Conservation (phyloP, 768 basidiomycete genomes). For the Boletus speciosus region DNA sequence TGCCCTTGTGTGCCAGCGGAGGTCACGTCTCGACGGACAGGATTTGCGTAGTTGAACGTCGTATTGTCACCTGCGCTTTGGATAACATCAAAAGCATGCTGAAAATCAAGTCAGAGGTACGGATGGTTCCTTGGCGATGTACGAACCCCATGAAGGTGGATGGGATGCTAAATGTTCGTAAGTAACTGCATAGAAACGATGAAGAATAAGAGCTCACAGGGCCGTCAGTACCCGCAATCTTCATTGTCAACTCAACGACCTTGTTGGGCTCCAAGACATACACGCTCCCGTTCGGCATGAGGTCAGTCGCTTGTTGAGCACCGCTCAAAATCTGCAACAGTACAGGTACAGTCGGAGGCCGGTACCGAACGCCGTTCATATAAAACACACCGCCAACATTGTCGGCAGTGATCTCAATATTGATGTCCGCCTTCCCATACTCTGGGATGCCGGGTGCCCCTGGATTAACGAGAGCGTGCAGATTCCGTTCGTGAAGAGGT, state of each 20-base stretch:
- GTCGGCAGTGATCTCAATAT: constrained; percentile 22
- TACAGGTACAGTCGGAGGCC: constrained; percentile 37
- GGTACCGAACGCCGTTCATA: constrained; percentile 15
- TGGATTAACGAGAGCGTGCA: constrained; percentile 25
- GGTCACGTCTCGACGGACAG: constrained; percentile 34
- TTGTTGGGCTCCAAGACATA: constrained; percentile 23
- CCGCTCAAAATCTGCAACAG: constrained; percentile 45
- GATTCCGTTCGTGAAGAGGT: constrained; percentile 31
- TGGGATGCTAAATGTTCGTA: constrained; percentile 21
- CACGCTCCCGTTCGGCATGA: constrained; percentile 27
- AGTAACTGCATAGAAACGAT: not conserved
- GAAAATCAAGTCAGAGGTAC: not conserved
- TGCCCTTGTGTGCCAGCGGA: constrained; percentile 31
- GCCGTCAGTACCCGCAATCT: not conserved
- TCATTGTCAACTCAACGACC: constrained; percentile 28
- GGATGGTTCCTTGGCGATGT: not conserved
- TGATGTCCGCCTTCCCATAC: constrained; percentile 40
- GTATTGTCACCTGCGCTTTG: constrained; percentile 25
- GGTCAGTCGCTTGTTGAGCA: constrained; percentile 28
- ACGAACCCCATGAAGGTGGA: constrained; percentile 30
- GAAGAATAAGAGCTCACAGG: constrained; percentile 20
- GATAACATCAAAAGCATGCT: constrained; percentile 37
- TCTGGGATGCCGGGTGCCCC: constrained; percentile 38
- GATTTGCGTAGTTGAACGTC: constrained; percentile 34
- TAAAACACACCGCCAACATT: constrained; percentile 7